Conservation (phyloP, 352 stramenopile species). For the Globisporangium spinosum region DNA sequence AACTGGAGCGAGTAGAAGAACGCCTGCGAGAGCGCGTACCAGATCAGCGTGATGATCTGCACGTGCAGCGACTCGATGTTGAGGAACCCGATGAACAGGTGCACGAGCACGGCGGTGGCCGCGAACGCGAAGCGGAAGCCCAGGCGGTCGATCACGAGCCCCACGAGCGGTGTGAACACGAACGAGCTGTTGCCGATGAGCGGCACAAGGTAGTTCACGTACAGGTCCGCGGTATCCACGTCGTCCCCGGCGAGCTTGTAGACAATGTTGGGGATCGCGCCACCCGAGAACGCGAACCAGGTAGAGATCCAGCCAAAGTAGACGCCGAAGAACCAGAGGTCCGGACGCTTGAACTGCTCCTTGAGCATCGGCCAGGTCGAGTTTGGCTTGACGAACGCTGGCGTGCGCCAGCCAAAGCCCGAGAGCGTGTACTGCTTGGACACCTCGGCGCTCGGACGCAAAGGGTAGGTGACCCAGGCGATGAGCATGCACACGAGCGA, state of each 20-base stretch:
- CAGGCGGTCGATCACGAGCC: slow-evolving; percentile 24
- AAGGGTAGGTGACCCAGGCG: slow-evolving; percentile 24
- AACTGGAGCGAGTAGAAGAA: slow-evolving; percentile 35
- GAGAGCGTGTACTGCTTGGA: slow-evolving; percentile 20
- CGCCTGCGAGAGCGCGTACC: slow-evolving; percentile 25
- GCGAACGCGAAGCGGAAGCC: slow-evolving; percentile 25
- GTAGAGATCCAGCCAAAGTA: slow-evolving; percentile 35
- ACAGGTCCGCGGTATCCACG: slow-evolving; percentile 13
- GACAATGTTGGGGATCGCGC: slow-evolving; percentile 29
- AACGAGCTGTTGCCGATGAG: slow-evolving; percentile 28
- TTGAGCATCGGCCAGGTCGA: slow-evolving; percentile 21
- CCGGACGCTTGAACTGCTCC: slow-evolving; percentile 15
- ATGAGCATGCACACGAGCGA: slow-evolving; percentile 21
- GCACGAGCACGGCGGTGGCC: slow-evolving; percentile 17
- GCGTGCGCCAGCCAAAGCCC: slow-evolving; percentile 22
- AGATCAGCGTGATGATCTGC: slow-evolving; percentile 27
- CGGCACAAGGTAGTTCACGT: slow-evolving; percentile 30
- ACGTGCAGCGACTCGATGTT: slow-evolving; percentile 25
- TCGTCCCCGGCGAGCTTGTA: slow-evolving; percentile 17
- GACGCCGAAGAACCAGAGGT: slow-evolving; percentile 29
- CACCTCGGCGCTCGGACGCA: slow-evolving; percentile 19
- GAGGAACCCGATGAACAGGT: slow-evolving; percentile 26
- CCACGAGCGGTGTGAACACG: slow-evolving; percentile 27
- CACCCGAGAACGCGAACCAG: slow-evolving; percentile 27
- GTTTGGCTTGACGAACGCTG: slow-evolving; percentile 7